Conservation (phyloP, 768 basidiomycete species). For the Suillus decipiens region DNA sequence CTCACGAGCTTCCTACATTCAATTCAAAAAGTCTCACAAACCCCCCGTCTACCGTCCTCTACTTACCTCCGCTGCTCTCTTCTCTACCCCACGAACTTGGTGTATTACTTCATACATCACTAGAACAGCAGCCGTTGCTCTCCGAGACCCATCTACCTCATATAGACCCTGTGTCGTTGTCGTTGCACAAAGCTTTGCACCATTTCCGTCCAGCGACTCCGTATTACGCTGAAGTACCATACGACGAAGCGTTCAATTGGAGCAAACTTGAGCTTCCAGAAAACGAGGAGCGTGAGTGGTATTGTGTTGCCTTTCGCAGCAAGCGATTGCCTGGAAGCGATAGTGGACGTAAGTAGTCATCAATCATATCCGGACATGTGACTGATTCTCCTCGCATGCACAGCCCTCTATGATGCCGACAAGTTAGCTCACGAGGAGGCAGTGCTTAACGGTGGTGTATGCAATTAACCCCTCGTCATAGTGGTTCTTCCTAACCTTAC, state of each 20-base stretch:
- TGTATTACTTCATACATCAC: constrained; percentile 22
- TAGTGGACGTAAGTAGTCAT: constrained; percentile 51
- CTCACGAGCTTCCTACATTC: constrained; percentile 59
- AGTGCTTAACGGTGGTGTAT: constrained; percentile 79
- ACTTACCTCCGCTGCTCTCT: constrained; percentile 84
- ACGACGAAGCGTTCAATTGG: constrained; percentile 90
- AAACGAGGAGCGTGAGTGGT: constrained; percentile 85
- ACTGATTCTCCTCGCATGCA: constrained; percentile 7
- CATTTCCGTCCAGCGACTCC: constrained; percentile 60
- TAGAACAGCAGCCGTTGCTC: constrained; percentile 44
- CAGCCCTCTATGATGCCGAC: constrained; percentile 87
- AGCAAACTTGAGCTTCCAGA: constrained; percentile 61
- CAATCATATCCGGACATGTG: not conserved
- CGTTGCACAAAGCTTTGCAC: constrained; percentile 85
- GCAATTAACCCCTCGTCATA: constrained; percentile 26
- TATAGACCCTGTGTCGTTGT: constrained; percentile 83
- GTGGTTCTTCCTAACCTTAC: constrained; percentile 11
- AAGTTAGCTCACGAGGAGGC: constrained; percentile 91
- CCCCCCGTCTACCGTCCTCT: constrained; percentile 59
- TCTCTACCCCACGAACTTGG: constrained; percentile 56
- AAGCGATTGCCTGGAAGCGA: constrained; percentile 73
- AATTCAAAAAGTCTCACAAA: constrained; percentile 35
- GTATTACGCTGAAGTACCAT: constrained; percentile 65
- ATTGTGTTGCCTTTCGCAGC: constrained; percentile 88
- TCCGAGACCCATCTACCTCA: constrained; percentile 80